Percentiles rank a stretch among this genome's conserved stretches.
Evolutionary conservation across 2,329 filamentous ascomycete species (phyloP).

Genomic region (Epichloe scottii): DNA sequence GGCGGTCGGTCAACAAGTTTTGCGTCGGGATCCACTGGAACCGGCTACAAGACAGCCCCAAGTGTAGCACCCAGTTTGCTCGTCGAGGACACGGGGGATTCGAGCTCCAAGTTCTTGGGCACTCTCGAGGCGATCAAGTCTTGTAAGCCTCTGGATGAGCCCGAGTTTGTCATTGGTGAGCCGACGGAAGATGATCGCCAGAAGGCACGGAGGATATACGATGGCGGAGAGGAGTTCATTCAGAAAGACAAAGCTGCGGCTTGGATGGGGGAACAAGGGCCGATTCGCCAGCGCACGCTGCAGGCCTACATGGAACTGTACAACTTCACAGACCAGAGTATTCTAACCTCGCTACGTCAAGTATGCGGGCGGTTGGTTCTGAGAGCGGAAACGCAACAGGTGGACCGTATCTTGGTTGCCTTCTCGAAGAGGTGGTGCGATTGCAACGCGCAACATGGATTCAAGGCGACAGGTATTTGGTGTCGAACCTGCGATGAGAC

Average conservation of each 20-base stretch:
- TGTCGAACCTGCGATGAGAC: slow-evolving; percentile 15
- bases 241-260: slow-evolving; percentile 68
- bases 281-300: slow-evolving; percentile 43
- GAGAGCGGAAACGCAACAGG: slow-evolving; percentile 88
- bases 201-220: slow-evolving; percentile 71
- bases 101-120: slow-evolving; percentile 22
- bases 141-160: slow-evolving; percentile 40
- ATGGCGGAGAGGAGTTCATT: slow-evolving; percentile 72
- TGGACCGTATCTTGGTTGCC: slow-evolving; percentile 83
- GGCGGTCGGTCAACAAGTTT: slow-evolving; percentile 23
- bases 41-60: slow-evolving; percentile 28
- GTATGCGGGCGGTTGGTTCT: slow-evolving; percentile 74
- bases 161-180: slow-evolving; percentile 43
- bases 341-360: slow-evolving; percentile 64
- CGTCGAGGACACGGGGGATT: slow-evolving; percentile 27
- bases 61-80: slow-evolving; percentile 32
- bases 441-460: slow-evolving; percentile 86
- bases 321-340: slow-evolving; percentile 70
- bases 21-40: slow-evolving; percentile 24
- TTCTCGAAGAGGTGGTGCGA: slow-evolving; percentile 86
- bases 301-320: slow-evolving; percentile 86
- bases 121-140: slow-evolving; percentile 20
- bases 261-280: slow-evolving; percentile 72
- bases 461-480: slow-evolving; percentile 63
- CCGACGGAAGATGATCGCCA: slow-evolving; percentile 58